Evolutionary conservation across 352 stramenopile species (phyloP).

Genomic region (Globisporangium recalcitrans): DNA sequence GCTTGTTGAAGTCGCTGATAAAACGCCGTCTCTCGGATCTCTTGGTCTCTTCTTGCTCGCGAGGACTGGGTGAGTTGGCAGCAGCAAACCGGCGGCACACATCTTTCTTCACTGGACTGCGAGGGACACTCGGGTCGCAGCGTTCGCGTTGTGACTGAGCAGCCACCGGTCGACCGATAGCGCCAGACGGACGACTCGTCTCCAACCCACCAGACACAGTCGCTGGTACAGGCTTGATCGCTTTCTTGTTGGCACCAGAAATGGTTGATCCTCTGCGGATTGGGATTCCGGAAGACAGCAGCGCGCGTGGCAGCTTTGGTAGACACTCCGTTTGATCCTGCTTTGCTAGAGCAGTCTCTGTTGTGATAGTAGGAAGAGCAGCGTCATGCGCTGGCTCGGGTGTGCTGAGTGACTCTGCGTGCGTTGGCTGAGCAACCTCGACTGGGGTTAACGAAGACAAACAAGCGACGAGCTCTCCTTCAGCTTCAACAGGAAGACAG

Average conservation of each 20-base stretch:
- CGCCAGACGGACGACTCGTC: background rate
- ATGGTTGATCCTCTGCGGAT: constrained; percentile 2
- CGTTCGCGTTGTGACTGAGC: background rate
- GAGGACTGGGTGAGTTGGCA: background rate
- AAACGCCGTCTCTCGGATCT: constrained; percentile 2
- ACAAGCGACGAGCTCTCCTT: background rate
- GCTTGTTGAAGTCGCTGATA: constrained; percentile 4
- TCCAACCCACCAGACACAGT: background rate
- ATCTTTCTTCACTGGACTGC: constrained; percentile 2
- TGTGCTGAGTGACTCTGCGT: background rate
- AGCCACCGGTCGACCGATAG: background rate
- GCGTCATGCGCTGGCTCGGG: background rate
- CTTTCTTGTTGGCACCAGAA: background rate
- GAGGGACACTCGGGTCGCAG: constrained; percentile 11
- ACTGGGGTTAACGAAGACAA: background rate
- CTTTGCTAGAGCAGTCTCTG: background rate
- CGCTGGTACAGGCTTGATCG: background rate
- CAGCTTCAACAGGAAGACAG: background rate
- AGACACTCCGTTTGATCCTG: too few relatives aligned
- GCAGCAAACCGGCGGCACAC: constrained; percentile 11
- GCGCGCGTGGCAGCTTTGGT: background rate
- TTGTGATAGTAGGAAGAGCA: background rate
- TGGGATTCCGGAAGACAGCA: constrained; percentile 8
- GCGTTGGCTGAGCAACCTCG: background rate
- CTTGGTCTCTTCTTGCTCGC: background rate